Evolutionary conservation across 257 asterid species (phyloP).

Genomic region (Ophiorrhiza pumila): DNA sequence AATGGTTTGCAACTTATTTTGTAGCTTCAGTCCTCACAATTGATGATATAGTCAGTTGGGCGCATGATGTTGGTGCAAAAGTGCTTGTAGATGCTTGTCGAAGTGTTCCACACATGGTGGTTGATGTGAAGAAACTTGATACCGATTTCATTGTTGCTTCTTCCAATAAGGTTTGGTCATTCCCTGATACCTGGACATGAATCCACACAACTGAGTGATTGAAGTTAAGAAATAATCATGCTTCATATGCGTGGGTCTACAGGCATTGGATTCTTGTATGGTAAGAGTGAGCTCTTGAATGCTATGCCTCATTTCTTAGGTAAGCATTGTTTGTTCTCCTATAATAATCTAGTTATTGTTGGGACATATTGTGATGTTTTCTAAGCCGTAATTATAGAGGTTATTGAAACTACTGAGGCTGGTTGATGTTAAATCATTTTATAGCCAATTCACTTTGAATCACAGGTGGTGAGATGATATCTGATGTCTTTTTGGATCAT

Average conservation of each 20-base stretch:
- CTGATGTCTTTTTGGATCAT: conserved; percentile 85
- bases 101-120: conserved; percentile 97
- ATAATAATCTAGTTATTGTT: too few species aligned
- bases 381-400: neutral
- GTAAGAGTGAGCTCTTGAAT: conserved; percentile 69
- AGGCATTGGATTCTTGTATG: conserved; percentile 97
- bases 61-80: conserved; percentile 85
- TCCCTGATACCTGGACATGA: conserved; percentile 26
- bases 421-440: conserved; percentile 6
- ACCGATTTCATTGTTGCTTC: conserved; percentile 95
- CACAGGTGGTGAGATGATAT: conserved; percentile 97
- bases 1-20: conserved; percentile 5
- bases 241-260: conserved; percentile 99
- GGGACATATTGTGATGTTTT: neutral
- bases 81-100: conserved; percentile 98
- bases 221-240: conserved; percentile 60
- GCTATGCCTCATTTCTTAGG: conserved; percentile 97
- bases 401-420: neutral
- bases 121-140: conserved; percentile 73
- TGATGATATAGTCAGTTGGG: conserved; percentile 78
- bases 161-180: conserved; percentile 81
- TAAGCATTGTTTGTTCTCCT: conserved; percentile 33
- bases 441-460: conserved; percentile 21
- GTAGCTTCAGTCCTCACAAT: conserved; percentile 86
- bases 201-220: conserved; percentile 28